Conservation (phyloP, 108 stramenopile genomes). For the Fistulifera pelliculosa region DNA sequence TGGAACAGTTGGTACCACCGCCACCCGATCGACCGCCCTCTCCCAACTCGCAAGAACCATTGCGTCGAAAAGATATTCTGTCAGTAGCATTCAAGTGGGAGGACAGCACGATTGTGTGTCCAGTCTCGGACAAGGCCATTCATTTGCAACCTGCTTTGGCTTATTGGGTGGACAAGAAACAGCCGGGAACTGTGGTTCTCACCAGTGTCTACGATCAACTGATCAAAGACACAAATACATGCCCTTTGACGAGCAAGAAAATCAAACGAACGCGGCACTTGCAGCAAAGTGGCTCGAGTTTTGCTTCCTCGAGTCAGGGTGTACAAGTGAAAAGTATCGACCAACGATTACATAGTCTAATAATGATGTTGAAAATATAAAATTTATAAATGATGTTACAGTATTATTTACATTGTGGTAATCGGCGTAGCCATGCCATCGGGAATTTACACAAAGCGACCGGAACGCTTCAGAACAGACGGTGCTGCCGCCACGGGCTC, state of each 20-base stretch:
- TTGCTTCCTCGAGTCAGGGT: constrained; percentile 47
- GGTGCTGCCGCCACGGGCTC: neutral
- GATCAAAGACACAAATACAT: constrained; percentile 14
- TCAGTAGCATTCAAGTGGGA: constrained; percentile 40
- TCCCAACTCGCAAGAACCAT: constrained; percentile 68
- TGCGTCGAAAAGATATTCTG: constrained; percentile 73
- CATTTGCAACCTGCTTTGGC: constrained; percentile 62
- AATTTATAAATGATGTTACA: neutral
- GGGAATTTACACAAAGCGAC: too few relatives aligned
- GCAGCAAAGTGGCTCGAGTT: constrained; percentile 60
- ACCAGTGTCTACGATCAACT: constrained; percentile 56
- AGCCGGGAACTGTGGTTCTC: constrained; percentile 69
- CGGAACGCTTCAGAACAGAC: too few relatives aligned
- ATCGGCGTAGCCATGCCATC: too few relatives aligned
- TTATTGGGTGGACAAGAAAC: constrained; percentile 25
- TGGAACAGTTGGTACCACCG: constrained; percentile 12
- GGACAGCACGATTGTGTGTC: constrained; percentile 41
- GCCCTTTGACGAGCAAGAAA: constrained; percentile 67
- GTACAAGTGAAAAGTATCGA: constrained; percentile 62
- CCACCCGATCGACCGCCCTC: constrained; percentile 76
- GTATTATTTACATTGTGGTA: too few relatives aligned
- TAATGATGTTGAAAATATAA: neutral
- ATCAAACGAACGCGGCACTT: constrained; percentile 69
- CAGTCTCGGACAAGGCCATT: constrained; percentile 73
- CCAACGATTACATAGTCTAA: constrained; percentile 60